These are phyloP conservation scores for Rhinocladiella similis DNA, from an alignment of 2,329 filamentous ascomycete species.

Conservation along the genomic window DNA sequence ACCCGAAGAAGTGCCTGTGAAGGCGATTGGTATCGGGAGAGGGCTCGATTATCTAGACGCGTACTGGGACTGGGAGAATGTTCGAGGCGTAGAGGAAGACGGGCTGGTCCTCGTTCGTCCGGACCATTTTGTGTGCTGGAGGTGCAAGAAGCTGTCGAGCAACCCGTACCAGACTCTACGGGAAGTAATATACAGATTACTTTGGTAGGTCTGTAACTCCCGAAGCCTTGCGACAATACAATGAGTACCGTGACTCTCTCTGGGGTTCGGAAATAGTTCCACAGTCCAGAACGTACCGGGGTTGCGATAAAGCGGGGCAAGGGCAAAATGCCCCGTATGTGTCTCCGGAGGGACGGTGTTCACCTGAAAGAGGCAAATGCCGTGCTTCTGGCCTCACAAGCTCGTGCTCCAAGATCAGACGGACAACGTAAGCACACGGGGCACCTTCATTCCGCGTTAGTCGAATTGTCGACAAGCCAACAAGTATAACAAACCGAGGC, in stretches of 20 bases:
- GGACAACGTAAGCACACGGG: no score
- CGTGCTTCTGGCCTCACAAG: neutral
- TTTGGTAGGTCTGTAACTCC: neutral
- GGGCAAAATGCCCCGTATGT: no score
- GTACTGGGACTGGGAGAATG: constrained; percentile 59
- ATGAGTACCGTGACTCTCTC: no score
- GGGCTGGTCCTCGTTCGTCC: constrained; percentile 60
- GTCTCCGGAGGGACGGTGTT: neutral
- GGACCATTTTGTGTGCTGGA: constrained; percentile 60
- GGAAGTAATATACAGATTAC: neutral
- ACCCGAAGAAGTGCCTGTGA: constrained; percentile 46
- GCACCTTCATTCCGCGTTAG: neutral
- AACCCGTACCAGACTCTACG: neutral
- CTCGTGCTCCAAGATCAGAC: neutral
- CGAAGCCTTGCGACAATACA: no score
- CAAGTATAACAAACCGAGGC: no score
- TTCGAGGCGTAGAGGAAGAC: constrained; percentile 56
- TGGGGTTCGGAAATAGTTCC: neutral
- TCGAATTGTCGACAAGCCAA: neutral
- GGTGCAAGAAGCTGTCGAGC: constrained; percentile 23
- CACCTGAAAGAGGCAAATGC: neutral
- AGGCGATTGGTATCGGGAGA: constrained; percentile 55
- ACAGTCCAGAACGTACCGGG: no score
- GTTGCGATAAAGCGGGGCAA: no score
- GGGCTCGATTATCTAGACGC: constrained; percentile 61